These are phyloP conservation scores for Aegilops bicornis DNA, from an alignment of 176 grass and related monocot genomes.

Conservation along the genomic window DNA sequence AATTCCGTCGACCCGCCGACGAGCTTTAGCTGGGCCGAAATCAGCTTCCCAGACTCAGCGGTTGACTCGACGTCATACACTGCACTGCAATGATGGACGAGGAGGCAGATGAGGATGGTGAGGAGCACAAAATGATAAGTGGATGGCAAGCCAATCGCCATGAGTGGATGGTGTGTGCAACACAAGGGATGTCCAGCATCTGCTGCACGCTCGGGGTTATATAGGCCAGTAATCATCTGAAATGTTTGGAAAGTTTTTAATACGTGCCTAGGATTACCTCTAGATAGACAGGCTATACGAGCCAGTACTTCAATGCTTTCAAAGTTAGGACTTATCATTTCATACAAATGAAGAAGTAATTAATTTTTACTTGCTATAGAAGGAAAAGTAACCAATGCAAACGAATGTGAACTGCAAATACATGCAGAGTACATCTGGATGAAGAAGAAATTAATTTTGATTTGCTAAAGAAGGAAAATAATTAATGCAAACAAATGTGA, in stretches of 20 bases:
- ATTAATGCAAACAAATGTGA: no score
- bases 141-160: constrained; percentile 1
- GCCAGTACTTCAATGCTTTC: neutral
- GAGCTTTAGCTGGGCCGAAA: constrained; percentile 49
- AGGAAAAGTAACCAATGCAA: neutral
- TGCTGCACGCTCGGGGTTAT: neutral
- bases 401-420: no score
- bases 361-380: no score
- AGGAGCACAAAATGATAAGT: neutral
- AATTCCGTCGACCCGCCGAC: constrained; percentile 24
- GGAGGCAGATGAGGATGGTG: neutral
- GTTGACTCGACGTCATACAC: constrained; percentile 53
- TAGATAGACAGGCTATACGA: neutral
- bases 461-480: neutral
- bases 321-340: neutral
- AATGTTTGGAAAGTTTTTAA: neutral
- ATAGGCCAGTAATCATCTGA: neutral
- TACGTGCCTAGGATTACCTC: neutral
- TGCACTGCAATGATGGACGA: neutral
- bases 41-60: neutral
- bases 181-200: neutral
- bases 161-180: neutral
- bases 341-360: neutral
- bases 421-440: no score
- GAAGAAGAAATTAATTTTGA: no score